Evolutionary conservation across 192 early-diverging fungal species (phyloP), one percentile per base, ranked within the genome.

Genomic region (Backusella mclennaniae): DNA sequence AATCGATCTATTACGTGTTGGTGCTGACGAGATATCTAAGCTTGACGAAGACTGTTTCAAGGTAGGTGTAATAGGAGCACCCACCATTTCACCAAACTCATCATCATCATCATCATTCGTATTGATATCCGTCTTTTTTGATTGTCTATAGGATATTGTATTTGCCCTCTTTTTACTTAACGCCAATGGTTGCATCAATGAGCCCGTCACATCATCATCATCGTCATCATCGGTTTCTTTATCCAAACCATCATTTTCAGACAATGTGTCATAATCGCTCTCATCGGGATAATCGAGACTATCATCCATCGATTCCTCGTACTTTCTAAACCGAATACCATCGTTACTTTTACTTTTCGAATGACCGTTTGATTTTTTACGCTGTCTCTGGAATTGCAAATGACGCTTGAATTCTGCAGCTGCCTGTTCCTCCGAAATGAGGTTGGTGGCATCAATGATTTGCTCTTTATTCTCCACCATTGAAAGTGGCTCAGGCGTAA

Each of bases 11-110:
- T 41, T 69, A 35, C 41, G 26, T 12, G 6, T 4, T 69, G 2
- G 23, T 69, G 21, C 1, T 35, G 35, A 7, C 36, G 68, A 36
- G 6, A 69, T 14, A 4, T 41, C 23, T 29, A 36, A 41, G 11
- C 26, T 4, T 14, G 56, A 63, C 1, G 56, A 63, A 21, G 68
- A 23, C 21, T 26, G 19, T 14, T 39, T 41, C 41, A 69, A 7
- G 1, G 39, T 17, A 23, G 68, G 15, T 33, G 9, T 49, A 9
- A 7, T 15, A 31, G 70, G 44, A 7, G 70, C 70, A 19, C 26
- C 29, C 26, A 71, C 44, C 70, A 71, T 44, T 46, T 71, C 70
- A 21, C 70, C 70, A 71, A 71, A 71, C 23, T 71, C 69, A 19
- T 71, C 70, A 44, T 46, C 69, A 46, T 71, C 69, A 23, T 17